Base-by-base conservation (phyloP, 805 yeast species). In the Diddensiella caesifluorescens region DNA sequence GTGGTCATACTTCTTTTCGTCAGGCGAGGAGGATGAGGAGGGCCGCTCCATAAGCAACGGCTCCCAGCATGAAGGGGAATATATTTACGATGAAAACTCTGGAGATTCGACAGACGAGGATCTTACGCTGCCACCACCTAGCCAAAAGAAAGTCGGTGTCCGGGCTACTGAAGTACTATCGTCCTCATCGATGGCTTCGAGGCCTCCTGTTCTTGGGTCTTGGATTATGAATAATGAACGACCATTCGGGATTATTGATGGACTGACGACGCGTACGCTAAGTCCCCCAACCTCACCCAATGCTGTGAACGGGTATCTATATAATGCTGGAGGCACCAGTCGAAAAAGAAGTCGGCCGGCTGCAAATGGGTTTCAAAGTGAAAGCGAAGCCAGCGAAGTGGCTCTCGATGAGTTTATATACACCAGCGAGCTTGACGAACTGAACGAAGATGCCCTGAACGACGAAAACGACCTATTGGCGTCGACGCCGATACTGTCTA, bases 41-140 rank as follows among this genome's bases (percentile, higher is more conserved):
- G 50, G 44, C 31, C 23, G 29, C 4, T 21, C 15, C 15, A 22
- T 34, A 7, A 29, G 40, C 22, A 38, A 41, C 27, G 28, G 6
- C 7, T 41, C 44, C 4, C 18, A 13, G 16, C 22, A 27, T 12
- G 35, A 35, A 13, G 52, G 44, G 26, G 52, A 45, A 4, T 44
- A 53, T 2, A 22, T 22, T 12, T 47, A 46, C 26, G 51, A 43
- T 4, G 48, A 57, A 2, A 53, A 53, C 42, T 81, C 83, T 51
- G 95, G 92, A 32, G 96, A 89, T 53, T 85, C 95, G 12, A 92
- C 98, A 0, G 98, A 90, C 61, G 96, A 87, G 48, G 97, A 90
- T 57, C 73, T 77, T n/a, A 72, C 80, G 13, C 63, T 90, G 33
- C 96, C 97, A 3, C 79, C 79, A 2, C 77, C 82, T 4, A 69